Percentiles rank a stretch among this genome's conserved stretches.
Evolutionary conservation across 2,329 filamentous ascomycete species (phyloP).

Genomic region (Plectosphaerella sp.): DNA sequence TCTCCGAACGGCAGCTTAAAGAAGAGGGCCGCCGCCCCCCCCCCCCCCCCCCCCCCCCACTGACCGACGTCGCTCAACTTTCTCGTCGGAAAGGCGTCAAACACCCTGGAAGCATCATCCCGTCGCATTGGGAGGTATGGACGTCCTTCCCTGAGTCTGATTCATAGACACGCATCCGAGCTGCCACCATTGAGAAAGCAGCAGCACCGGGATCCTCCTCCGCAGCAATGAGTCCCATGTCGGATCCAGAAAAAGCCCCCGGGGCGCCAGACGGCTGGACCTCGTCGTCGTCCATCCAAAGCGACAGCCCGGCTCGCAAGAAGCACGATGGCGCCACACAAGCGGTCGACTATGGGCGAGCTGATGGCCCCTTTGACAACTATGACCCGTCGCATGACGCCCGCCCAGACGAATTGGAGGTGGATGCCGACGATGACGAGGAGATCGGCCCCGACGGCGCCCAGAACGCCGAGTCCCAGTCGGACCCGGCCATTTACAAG

Average conservation of each 20-base stretch:
- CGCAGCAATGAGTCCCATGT: constrained; percentile 3
- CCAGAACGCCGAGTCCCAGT: not conserved
- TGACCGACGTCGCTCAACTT: too few species aligned
- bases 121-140: too few species aligned
- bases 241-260: constrained; percentile 8
- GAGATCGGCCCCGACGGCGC: constrained; percentile 23
- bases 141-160: too few species aligned
- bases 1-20: too few species aligned
- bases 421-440: constrained; percentile 27
- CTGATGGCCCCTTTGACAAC: constrained; percentile 7
- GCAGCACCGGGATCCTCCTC: not conserved
- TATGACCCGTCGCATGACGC: constrained; percentile 18
- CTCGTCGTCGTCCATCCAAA: constrained; percentile 4
- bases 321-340: constrained; percentile 5
- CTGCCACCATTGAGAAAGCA: not conserved
- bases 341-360: constrained; percentile 4
- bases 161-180: too few species aligned
- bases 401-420: constrained; percentile 33
- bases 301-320: constrained; percentile 8
- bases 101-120: too few species aligned
- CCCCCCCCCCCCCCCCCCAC: too few species aligned
- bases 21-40: too few species aligned
- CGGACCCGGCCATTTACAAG: not conserved
- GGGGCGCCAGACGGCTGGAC: constrained; percentile 5
- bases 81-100: too few species aligned